Evolutionary conservation across 352 stramenopile genomes (phyloP), one percentile per base, ranked within the genome.

Genomic region (Globisporangium carolinianum): DNA sequence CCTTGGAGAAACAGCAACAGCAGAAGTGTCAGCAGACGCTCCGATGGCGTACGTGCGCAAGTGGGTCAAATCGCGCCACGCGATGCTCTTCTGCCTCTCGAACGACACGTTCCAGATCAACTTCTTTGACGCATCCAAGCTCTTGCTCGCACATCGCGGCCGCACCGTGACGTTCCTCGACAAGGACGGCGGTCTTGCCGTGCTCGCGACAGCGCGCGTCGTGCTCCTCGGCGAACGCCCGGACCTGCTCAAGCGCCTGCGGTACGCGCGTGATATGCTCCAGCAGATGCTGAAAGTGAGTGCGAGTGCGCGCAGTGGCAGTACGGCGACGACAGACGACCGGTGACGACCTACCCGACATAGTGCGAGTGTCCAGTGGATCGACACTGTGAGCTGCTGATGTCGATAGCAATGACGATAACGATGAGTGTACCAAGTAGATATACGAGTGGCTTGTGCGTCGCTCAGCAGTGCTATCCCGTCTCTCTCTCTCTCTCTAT

Each of bases 61-160:
- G 69, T 99, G 96, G 96, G 84, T 99, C 63, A 96, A 97, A 57
- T 98, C 97, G 24, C 95, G 95, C 48, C 96, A 99, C 65, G 96
- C 97, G 2, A 96, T 98, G 67, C 81, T 99, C 5, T 99, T 99
- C 68, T 91, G 96, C 53, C 72, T 99, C 36, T 98, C 93, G 24
- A 98, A 98, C 73, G 76, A 93, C 54, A 98, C 93, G 37, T 87
- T 98, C 42, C 91, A 97, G 72, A 91, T 96, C 51, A 91, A 98
- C 45, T 99, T 99, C 66, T 98, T 97, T 58, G 97, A 99, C 70
- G 72, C 90, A 47, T 98, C 96, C 11, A 97, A 98, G 68, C 79
- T 99, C 5, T 67, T 98, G 47, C 73, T 99, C 43, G 97, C 92
- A 1, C 67, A 83, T 3, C 83, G 96, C 56, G 94, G 91, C 8